phyloP scores from a whole-genome alignment of 192 early-diverging fungal genomes.

The Diversispora epigaea region DNA sequence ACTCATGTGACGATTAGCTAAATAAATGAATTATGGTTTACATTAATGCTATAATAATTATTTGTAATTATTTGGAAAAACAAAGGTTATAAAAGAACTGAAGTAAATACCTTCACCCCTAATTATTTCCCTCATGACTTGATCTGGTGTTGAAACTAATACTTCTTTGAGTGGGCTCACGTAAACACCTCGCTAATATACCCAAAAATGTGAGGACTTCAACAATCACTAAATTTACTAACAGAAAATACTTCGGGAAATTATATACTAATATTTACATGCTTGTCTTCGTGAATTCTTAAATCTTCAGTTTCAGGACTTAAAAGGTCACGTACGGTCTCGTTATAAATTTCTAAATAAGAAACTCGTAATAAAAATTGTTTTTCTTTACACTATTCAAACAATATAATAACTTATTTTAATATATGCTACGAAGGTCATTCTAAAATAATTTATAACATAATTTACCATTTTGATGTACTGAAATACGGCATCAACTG shows the following conservation, averaged over 20 bases:
- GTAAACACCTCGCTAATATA: constrained; percentile 64
- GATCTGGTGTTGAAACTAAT: constrained; percentile 65
- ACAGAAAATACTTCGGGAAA: background rate
- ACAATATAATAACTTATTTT: background rate
- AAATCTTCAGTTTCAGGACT: constrained; percentile 79
- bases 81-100: background rate
- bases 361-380: constrained; percentile 94
- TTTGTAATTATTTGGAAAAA: background rate
- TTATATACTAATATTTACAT: constrained; percentile 32
- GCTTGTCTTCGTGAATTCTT: constrained; percentile 78
- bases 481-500: constrained; percentile 75
- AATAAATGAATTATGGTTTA: background rate
- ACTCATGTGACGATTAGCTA: constrained; percentile 80
- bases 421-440: background rate
- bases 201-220: background rate
- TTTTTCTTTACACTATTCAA: constrained; percentile 55
- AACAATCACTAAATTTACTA: background rate
- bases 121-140: constrained; percentile 75
- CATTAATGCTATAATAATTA: background rate
- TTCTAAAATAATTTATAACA: background rate
- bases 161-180: constrained; percentile 72
- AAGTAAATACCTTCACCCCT: constrained; percentile 64
- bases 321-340: constrained; percentile 87
- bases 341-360: constrained; percentile 98
- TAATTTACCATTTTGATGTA: constrained; percentile 61